Percentiles rank a stretch among this genome's conserved stretches.
Evolutionary conservation across 2,329 filamentous ascomycete genomes (phyloP).

Genomic region (Colletotrichum sp.): DNA sequence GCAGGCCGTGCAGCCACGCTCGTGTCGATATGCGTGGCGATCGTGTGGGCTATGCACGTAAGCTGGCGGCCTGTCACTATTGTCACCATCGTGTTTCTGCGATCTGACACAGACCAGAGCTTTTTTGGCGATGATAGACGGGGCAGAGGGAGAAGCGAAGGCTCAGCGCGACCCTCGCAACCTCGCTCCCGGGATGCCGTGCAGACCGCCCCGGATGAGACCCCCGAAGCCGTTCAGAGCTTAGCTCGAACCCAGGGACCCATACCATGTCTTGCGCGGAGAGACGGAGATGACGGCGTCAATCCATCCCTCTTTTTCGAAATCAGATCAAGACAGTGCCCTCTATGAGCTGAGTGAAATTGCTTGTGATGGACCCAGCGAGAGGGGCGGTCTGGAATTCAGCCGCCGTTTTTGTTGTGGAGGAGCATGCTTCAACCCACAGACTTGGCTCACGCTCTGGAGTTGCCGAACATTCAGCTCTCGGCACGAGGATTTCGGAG

Average conservation of each 20-base stretch:
- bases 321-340: background rate
- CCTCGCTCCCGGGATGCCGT: background rate
- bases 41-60: background rate
- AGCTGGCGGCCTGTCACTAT: background rate
- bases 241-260: background rate
- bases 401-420: background rate
- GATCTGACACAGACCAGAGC: background rate
- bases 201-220: background rate
- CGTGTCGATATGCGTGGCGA: background rate
- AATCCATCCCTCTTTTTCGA: background rate
- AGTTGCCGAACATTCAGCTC: background rate
- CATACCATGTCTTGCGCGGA: constrained; percentile 2
- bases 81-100: background rate
- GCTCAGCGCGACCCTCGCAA: background rate
- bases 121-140: background rate
- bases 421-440: background rate
- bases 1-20: background rate
- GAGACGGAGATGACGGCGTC: background rate
- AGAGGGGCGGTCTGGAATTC: background rate
- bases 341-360: background rate
- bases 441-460: background rate
- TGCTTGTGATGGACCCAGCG: background rate
- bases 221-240: background rate
- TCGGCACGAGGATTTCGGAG: background rate
- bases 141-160: background rate